Percentiles rank a stretch among this genome's conserved stretches.
phyloP scores from a whole-genome alignment of 177 flowering plant species.

The Vitis hybrid region DNA sequence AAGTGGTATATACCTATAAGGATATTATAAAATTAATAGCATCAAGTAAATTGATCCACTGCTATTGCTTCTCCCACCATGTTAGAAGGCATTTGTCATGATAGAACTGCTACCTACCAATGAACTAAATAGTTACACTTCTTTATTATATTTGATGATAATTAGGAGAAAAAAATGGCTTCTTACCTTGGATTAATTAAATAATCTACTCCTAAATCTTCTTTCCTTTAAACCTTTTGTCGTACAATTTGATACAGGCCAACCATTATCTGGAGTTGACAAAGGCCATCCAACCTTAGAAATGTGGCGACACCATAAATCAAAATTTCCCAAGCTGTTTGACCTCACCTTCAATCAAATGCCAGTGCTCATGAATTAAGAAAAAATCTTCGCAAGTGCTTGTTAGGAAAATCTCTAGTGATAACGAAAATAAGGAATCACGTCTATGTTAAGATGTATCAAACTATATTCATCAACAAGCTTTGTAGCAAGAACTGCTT shows the following conservation, averaged over 20 bases:
- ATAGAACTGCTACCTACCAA: constrained; percentile 30
- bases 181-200: neutral
- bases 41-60: constrained; percentile 19
- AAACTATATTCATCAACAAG: constrained; percentile 26
- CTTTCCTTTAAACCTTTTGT: constrained; percentile 40
- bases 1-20: constrained; percentile 21
- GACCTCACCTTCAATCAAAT: constrained; percentile 17
- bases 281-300: constrained; percentile 56
- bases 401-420: neutral
- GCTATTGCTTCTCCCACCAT: constrained; percentile 35
- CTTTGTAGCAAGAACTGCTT: constrained; percentile 35
- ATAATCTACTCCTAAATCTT: no score
- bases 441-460: constrained; percentile 5
- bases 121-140: no score
- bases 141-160: neutral
- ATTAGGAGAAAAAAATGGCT: neutral
- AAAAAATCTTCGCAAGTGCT: neutral
- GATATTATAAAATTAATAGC: constrained; percentile 37
- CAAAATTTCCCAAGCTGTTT: constrained; percentile 20
- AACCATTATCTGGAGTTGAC: constrained; percentile 44
- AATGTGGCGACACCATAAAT: constrained; percentile 38
- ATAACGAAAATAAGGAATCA: no score
- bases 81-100: constrained; percentile 27
- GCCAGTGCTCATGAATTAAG: neutral
- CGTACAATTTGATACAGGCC: constrained; percentile 47